Percentiles rank a stretch among this genome's conserved stretches.
Conservation (phyloP, 148 eudicot species). For the Rhododendron ferrugineum region DNA sequence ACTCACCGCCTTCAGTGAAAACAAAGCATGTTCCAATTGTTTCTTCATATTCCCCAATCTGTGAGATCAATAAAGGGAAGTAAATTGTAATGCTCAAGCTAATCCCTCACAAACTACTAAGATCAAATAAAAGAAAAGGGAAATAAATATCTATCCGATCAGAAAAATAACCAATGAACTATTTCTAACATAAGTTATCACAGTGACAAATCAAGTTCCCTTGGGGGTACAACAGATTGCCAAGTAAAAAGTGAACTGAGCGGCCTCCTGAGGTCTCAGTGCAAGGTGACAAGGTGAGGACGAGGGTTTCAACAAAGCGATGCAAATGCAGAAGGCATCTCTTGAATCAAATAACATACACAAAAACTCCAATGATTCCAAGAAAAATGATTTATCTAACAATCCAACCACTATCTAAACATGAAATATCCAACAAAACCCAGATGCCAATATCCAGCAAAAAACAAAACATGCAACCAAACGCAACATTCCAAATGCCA, state of each 20-base stretch:
- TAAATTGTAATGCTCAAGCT: background rate
- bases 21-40: conserved; percentile 78
- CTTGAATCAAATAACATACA: background rate
- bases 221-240: background rate
- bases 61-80: background rate
- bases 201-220: background rate
- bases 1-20: conserved; percentile 59
- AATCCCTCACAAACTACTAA: background rate
- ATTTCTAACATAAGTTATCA: background rate
- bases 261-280: background rate
- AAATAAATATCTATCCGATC: background rate
- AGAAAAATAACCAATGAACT: background rate
- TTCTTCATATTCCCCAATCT: conserved; percentile 85
- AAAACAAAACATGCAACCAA: background rate
- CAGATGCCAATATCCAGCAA: background rate
- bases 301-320: background rate
- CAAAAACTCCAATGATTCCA: background rate
- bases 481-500: background rate
- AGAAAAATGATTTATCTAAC: background rate
- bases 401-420: background rate
- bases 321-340: background rate
- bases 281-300: background rate
- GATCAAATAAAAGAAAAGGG: background rate
- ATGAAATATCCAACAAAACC: background rate
- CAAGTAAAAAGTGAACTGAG: background rate